Base-by-base conservation (phyloP, 805 yeast genomes). In the Tetrapisispora phaffii region DNA sequence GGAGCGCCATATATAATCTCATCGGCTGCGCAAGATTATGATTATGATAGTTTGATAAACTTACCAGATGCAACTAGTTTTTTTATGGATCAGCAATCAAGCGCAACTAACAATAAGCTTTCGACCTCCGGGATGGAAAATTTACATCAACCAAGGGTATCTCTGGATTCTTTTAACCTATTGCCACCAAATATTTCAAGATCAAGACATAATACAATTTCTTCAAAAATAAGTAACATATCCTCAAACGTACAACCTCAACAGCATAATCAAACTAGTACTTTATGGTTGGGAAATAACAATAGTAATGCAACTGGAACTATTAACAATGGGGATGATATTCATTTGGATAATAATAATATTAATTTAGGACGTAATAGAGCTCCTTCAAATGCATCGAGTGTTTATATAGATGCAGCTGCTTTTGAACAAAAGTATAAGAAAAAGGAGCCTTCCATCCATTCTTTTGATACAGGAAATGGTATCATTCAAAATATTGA, bases 221-320 rank as follows among this genome's bases (percentile, higher is more conserved):
- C 62, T 1, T 64, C 68, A 4, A 67, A 64, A 49, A 56, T 63
- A 17, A 63, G 67, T n/a, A 54, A 63, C 0, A 49, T 60, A 23
- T 63, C 67, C 15, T 57, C 59, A 10, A 47, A 55, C 7, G 50
- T 49, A 21, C 57, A 47, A 26, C 50, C 47, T 52, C 50, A 28
- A 44, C 55, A 34, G 29, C 23, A 8, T 7, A 23, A 32, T n/a
- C 35, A 37, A 22, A 19, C 26, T 8, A 26, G 41, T 21, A 28
- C 37, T 1, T 12, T 41, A 16, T 34, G 42, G 42, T 16, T 32
- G 22, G 42, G 35, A 32, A 42, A 39, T 36, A 50, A 46, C 35
- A 41, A 21, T 33, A 39, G 16, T 44, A 51, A 41, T 37, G 45
- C 19, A 48, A 53, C 17, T 38, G 24, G 23, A 17, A 28, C 21